Conservation (phyloP, 768 basidiomycete genomes). For the Boletus rubroflammeus region DNA sequence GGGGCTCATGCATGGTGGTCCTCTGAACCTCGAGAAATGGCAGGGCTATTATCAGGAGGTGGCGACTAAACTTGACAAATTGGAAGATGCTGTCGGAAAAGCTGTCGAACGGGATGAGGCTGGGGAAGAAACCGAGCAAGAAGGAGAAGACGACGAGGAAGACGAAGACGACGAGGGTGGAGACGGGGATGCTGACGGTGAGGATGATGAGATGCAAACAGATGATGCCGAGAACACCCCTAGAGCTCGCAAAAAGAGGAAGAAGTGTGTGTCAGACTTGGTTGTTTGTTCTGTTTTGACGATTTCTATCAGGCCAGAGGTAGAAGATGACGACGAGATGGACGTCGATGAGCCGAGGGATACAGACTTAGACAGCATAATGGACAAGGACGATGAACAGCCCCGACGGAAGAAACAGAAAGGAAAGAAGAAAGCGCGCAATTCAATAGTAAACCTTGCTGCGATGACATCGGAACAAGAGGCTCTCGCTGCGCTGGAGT, state of each 20-base stretch:
- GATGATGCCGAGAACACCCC: slow-evolving; percentile 22
- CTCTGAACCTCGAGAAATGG: slow-evolving; percentile 69
- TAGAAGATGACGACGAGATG: slow-evolving; percentile 48
- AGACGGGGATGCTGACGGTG: slow-evolving; percentile 28
- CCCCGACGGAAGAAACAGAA: slow-evolving; percentile 39
- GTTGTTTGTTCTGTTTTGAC: slow-evolving; percentile 8
- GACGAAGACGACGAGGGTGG: slow-evolving; percentile 37
- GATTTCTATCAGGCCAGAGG: slow-evolving; percentile 12
- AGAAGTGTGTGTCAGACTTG: slow-evolving; percentile 17
- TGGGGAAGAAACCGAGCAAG: slow-evolving; percentile 35
- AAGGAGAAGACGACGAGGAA: slow-evolving; percentile 32
- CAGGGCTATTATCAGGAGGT: slow-evolving; percentile 65
- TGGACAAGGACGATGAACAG: slow-evolving; percentile 38
- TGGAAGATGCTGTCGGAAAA: slow-evolving; percentile 68
- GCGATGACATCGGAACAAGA: slow-evolving; percentile 68
- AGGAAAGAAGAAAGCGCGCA: slow-evolving; percentile 51
- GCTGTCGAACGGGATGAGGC: slow-evolving; percentile 47
- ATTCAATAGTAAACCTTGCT: slow-evolving; percentile 69
- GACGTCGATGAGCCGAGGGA: slow-evolving; percentile 48
- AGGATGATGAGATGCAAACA: slow-evolving; percentile 35
- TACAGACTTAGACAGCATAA: slow-evolving; percentile 34
- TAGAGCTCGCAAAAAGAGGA: slow-evolving; percentile 30
- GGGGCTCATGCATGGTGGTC: slow-evolving; percentile 78
- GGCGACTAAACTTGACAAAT: slow-evolving; percentile 58
- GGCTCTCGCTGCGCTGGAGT: slow-evolving; percentile 64